Conservation (phyloP, 345 rosid species). For the Hibiscus syriacus region DNA sequence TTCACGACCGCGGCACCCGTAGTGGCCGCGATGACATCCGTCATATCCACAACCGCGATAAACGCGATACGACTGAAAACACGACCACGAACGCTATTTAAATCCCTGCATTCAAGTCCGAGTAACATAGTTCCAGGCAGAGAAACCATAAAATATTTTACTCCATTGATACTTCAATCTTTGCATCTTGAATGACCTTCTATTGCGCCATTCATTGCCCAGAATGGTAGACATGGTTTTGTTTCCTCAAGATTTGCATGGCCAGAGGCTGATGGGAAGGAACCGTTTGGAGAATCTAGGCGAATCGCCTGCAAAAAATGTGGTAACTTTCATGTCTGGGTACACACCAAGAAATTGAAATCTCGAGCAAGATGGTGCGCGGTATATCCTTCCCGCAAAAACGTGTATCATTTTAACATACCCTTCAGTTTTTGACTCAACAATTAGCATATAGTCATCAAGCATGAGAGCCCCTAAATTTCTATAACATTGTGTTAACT, state of each 20-base stretch:
- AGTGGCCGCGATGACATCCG: no score
- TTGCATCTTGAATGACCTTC: conserved; percentile 15
- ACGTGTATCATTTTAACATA: neutral
- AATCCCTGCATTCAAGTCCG: no score
- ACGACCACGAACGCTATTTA: no score
- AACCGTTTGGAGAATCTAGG: conserved; percentile 65
- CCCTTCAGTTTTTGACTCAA: conserved; percentile 1
- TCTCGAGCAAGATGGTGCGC: conserved; percentile 98
- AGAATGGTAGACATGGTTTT: no score
- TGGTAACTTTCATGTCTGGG: conserved; percentile 68
- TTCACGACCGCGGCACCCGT: no score
- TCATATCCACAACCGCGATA: no score
- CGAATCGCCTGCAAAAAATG: conserved; percentile 92
- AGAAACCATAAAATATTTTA: no score
- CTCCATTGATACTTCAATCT: neutral
- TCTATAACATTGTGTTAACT: neutral
- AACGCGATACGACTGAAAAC: no score
- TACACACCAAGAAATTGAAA: conserved; percentile 63
- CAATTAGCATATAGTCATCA: neutral
- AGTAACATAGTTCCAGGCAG: no score
- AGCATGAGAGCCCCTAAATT: conserved; percentile 10
- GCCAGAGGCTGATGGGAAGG: conserved; percentile 56
- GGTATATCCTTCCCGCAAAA: conserved; percentile 38
- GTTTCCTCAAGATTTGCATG: no score
- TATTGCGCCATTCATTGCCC: no score